These are phyloP conservation scores for Saccharomycopsis vini DNA, from an alignment of 805 yeast species.

Conservation along the genomic window DNA sequence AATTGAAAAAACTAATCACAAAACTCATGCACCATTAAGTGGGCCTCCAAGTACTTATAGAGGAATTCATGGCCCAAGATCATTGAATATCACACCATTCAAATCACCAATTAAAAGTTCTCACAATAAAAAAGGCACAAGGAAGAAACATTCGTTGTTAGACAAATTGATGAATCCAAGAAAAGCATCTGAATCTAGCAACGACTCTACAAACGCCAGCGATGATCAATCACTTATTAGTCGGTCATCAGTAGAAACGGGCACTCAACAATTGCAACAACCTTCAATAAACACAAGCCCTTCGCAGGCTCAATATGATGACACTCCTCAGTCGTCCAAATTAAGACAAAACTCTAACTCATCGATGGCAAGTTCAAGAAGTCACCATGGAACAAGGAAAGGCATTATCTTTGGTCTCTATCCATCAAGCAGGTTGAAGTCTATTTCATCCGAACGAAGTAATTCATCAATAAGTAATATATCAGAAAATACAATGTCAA, in stretches of 20 bases:
- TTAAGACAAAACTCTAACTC: constrained; percentile 14
- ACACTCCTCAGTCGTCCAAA: constrained; percentile 1
- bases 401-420: constrained; percentile 10
- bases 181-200: not conserved
- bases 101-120: constrained; percentile 13
- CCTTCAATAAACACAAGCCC: not conserved
- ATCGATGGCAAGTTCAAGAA: constrained; percentile 7
- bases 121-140: constrained; percentile 4
- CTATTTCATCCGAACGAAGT: constrained; percentile 13
- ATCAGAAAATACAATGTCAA: not conserved
- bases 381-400: constrained; percentile 8
- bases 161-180: constrained; percentile 6
- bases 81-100: constrained; percentile 7
- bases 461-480: not conserved
- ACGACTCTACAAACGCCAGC: not conserved
- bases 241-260: not conserved
- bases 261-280: not conserved
- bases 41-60: constrained; percentile 5
- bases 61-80: constrained; percentile 14
- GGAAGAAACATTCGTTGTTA: constrained; percentile 6
- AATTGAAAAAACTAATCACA: too few relatives aligned
- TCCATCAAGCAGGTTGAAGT: constrained; percentile 12
- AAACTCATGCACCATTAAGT: not conserved
- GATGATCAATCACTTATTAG: not conserved
- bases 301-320: too few relatives aligned